Conservation (phyloP, 768 basidiomycete genomes). For the Xanthoconium purpureum region DNA sequence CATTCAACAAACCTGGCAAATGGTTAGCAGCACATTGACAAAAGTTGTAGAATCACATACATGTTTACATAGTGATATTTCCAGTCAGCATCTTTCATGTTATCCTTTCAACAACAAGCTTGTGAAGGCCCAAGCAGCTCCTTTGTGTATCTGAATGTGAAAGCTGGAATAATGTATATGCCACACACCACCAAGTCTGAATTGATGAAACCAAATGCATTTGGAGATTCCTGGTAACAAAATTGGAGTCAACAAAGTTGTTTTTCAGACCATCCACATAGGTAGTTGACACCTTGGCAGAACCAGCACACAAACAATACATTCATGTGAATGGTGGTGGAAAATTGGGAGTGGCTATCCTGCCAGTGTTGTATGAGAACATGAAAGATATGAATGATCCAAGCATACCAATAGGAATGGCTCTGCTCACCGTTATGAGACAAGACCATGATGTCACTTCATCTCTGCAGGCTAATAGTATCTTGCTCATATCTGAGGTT, state of each 20-base stretch:
- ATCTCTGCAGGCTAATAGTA: not conserved
- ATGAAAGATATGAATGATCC: not conserved
- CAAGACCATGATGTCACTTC: not conserved
- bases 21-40: too few relatives aligned
- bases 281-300: not conserved
- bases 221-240: not conserved
- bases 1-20: not conserved
- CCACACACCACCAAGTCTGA: not conserved
- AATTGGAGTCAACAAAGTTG: not conserved
- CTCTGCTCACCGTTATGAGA: not conserved
- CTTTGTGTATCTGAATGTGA: not conserved
- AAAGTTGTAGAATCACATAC: conserved; percentile 16
- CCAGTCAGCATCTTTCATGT: conserved; percentile 22
- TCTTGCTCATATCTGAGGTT: not conserved
- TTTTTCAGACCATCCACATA: not conserved
- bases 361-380: not conserved
- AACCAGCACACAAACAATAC: not conserved
- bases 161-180: not conserved
- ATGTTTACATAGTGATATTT: conserved; percentile 32
- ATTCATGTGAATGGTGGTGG: not conserved
- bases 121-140: conserved; percentile 4
- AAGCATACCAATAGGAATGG: not conserved
- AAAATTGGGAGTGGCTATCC: not conserved
- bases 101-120: not conserved
- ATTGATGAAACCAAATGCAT: not conserved